A percentile compares a stretch with the other conserved stretches of the same genome.
Evolutionary conservation across 2,329 filamentous ascomycete genomes (phyloP).

Genomic region (Aspergillus caelatus): DNA sequence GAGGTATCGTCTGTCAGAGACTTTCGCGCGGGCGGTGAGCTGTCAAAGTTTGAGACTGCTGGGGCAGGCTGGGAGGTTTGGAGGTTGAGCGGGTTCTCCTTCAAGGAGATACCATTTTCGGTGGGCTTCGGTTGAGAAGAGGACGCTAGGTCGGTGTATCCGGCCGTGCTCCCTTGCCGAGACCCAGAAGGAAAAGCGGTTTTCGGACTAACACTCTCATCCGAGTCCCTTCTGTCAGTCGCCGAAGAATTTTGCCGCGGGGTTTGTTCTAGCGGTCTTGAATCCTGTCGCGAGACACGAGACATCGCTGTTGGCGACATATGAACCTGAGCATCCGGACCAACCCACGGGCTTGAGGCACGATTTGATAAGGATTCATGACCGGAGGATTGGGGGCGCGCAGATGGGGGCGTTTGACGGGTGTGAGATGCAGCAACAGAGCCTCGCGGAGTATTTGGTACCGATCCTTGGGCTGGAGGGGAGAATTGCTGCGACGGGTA

Average conservation of each 20-base stretch:
- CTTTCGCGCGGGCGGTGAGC: constrained; percentile 30
- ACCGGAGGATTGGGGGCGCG: constrained; percentile 42
- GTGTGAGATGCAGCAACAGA: constrained; percentile 42
- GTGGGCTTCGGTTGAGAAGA: constrained; percentile 27
- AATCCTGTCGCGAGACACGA: constrained; percentile 47
- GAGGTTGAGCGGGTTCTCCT: constrained; percentile 25
- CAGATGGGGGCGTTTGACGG: constrained; percentile 39
- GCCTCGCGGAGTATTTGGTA: constrained; percentile 53
- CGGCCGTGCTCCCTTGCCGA: constrained; percentile 32
- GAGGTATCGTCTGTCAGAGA: constrained; percentile 21
- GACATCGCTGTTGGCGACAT: constrained; percentile 35
- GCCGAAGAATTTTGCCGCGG: constrained; percentile 49
- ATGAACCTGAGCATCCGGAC: constrained; percentile 32
- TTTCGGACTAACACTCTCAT: constrained; percentile 77
- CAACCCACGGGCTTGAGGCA: constrained; percentile 36
- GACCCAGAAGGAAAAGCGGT: constrained; percentile 49
- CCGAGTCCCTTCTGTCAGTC: constrained; percentile 69
- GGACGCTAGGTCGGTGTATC: constrained; percentile 28
- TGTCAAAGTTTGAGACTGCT: constrained; percentile 28
- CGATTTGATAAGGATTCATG: constrained; percentile 36
- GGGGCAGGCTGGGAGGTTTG: constrained; percentile 19
- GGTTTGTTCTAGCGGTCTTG: constrained; percentile 31
- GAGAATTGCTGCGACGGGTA: constrained; percentile 39
- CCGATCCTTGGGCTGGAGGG: constrained; percentile 42
- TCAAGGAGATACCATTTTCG: constrained; percentile 30